These are phyloP conservation scores for Trifolium dubium DNA, from an alignment of 306 rosid species.

Conservation along the genomic window DNA sequence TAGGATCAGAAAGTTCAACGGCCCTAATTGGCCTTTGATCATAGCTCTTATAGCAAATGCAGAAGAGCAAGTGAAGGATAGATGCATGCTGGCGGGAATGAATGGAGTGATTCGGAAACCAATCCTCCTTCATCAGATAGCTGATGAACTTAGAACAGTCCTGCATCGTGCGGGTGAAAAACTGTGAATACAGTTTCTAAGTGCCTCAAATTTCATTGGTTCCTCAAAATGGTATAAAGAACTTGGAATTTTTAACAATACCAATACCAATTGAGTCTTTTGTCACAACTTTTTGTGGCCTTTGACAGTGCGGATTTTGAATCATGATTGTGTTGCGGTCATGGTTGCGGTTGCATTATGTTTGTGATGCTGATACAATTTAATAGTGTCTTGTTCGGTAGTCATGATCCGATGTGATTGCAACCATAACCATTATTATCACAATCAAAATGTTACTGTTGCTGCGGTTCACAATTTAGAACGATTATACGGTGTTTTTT, in stretches of 20 bases:
- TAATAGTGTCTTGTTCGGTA: not conserved
- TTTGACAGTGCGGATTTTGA: not conserved
- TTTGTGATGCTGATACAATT: not conserved
- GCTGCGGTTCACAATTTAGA: conserved; percentile 2
- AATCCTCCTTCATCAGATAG: conserved; percentile 64
- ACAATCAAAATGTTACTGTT: not conserved
- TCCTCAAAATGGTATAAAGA: conserved; percentile 17
- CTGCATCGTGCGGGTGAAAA: conserved; percentile 61
- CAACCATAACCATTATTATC: not conserved
- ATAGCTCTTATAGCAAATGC: conserved; percentile 72
- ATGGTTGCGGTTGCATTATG: not conserved
- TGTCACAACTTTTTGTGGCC: not conserved
- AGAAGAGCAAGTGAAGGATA: conserved; percentile 70
- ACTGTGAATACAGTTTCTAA: conserved; percentile 37
- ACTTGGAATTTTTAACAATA: conserved; percentile 27
- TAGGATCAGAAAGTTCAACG: conserved; percentile 63
- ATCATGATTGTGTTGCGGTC: not conserved
- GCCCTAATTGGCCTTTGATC: conserved; percentile 69
- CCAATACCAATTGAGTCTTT: conserved; percentile 19
- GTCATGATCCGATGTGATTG: not conserved
- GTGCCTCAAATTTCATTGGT: not conserved
- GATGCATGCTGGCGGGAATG: conserved; percentile 74
- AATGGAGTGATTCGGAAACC: conserved; percentile 78
- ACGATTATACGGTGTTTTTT: not conserved
- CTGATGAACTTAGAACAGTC: conserved; percentile 65